Base-by-base conservation (phyloP, 129 eudicot genomes). In the Pittosporum tobira region DNA sequence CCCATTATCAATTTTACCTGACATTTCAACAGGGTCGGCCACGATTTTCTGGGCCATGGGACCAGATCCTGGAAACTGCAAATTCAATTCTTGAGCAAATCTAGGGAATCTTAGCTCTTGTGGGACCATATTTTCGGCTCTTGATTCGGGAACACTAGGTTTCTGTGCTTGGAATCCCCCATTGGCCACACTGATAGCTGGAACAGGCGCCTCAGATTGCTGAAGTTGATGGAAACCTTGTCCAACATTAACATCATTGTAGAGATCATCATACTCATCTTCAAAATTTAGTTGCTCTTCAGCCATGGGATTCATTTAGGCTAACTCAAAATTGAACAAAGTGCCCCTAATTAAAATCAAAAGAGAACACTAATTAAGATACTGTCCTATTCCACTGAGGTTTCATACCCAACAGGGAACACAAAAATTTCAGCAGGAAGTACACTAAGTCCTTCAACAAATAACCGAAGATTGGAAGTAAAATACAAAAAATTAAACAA, bases 181-280 rank as follows among this genome's bases (percentile, higher is more conserved):
- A 23, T 80, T 88, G 14, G 75, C 77, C 4, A 51, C 79, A 51
- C 55, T 77, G 62, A 61, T 50, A 54, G 81, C 51, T 27, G 86
- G 80, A 48, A 61, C 50, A 23, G 64, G 69, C 23, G 81, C 50
- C 59, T 82, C 81, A 16, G 82, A 46, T 22, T 72, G 82, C 68
- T 83, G 96, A 83, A 79, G 66, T 55, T 83, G 88, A 57, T 53
- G 63, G 65, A 87, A 87, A 40, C 82, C 66, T 65, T 83, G 83
- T 26, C 93, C 85, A 59, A 87, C 81, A 68, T 87, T 83, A 43
- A 87, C 88, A 75, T 84, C 96, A 48, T 81, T 81, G 67, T 88
- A 88, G 24, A 88, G 87, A 77, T 88, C 96, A 76, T 88, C 96
- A 29, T 78, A 88, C 46, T 88, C 94, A 28, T 82, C 95, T 37